These are phyloP conservation scores for Torrubiellomyces zombiae DNA, from an alignment of 2,329 filamentous ascomycete genomes.

Conservation along the genomic window DNA sequence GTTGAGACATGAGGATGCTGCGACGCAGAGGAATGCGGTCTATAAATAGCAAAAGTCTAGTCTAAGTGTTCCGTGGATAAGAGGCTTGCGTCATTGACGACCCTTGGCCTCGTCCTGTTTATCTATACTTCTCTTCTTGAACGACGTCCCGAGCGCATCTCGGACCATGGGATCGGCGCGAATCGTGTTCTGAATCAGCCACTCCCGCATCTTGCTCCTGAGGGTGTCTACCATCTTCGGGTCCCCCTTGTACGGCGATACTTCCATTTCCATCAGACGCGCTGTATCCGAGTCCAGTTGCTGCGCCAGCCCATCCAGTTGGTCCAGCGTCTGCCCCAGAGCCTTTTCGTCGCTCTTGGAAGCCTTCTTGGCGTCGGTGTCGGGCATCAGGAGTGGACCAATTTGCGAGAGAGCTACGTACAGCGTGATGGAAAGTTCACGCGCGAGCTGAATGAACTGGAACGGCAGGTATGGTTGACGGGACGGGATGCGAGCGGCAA, in stretches of 20 bases:
- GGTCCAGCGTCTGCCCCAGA: constrained; percentile 45
- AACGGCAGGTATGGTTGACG: constrained; percentile 64
- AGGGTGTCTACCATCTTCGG: constrained; percentile 39
- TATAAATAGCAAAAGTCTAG: no score
- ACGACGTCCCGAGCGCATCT: constrained; percentile 54
- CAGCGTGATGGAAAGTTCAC: constrained; percentile 59
- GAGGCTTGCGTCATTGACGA: constrained; percentile 17
- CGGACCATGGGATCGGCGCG: constrained; percentile 65
- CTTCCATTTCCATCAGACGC: constrained; percentile 58
- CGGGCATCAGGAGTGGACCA: constrained; percentile 44
- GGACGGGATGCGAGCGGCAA: constrained; percentile 19
- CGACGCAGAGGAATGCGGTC: no score
- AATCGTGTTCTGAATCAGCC: constrained; percentile 76
- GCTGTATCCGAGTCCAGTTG: constrained; percentile 52
- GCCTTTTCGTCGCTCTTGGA: constrained; percentile 27
- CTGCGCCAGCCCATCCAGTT: constrained; percentile 43
- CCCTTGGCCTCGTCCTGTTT: constrained; percentile 45
- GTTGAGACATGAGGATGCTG: no score
- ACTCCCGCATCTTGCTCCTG: constrained; percentile 61
- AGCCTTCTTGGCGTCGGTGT: constrained; percentile 14
- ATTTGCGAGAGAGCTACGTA: constrained; percentile 76
- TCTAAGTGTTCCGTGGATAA: no score
- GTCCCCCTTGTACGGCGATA: constrained; percentile 68
- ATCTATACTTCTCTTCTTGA: constrained; percentile 45
- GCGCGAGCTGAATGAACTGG: constrained; percentile 59